phyloP scores from a whole-genome alignment of 2,329 filamentous ascomycete genomes.

The Amauroascus verrucosus region DNA sequence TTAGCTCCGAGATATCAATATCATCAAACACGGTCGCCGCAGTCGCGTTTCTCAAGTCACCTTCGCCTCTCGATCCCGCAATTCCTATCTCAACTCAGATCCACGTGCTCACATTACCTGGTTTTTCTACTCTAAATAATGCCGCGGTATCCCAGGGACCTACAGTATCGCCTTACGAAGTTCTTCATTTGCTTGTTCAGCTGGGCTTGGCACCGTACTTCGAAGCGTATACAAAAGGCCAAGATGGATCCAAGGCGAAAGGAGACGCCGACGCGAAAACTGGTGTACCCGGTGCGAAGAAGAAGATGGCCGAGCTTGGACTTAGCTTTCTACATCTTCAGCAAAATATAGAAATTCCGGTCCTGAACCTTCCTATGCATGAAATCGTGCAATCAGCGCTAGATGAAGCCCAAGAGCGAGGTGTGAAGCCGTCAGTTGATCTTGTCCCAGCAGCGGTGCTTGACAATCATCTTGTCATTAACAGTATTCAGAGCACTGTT shows the following conservation, averaged over 20 bases:
- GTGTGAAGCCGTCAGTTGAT: slow-evolving; percentile 63
- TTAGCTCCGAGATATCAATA: slow-evolving; percentile 67
- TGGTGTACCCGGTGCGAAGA: slow-evolving; percentile 93
- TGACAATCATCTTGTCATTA: slow-evolving; percentile 83
- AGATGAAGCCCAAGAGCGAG: slow-evolving; percentile 60
- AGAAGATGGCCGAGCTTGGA: slow-evolving; percentile 89
- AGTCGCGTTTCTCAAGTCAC: slow-evolving; percentile 82
- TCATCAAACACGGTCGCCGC: slow-evolving; percentile 69
- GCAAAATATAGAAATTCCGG: slow-evolving; percentile 96
- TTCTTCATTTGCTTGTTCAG: slow-evolving; percentile 83
- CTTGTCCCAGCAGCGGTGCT: slow-evolving; percentile 65
- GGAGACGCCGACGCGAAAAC: slow-evolving; percentile 84
- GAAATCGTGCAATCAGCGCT: slow-evolving; percentile 77
- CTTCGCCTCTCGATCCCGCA: slow-evolving; percentile 73
- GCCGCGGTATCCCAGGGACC: slow-evolving; percentile 59
- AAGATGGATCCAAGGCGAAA: slow-evolving; percentile 60
- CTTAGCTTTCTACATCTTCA: slow-evolving; percentile 82
- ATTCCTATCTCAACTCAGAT: slow-evolving; percentile 79
- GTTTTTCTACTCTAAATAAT: slow-evolving; percentile 60
- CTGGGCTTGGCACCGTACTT: slow-evolving; percentile 91
- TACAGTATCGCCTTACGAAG: slow-evolving; percentile 75
- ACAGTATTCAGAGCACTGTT: slow-evolving; percentile 83
- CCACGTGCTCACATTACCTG: slow-evolving; percentile 84
- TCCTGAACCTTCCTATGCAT: slow-evolving; percentile 77
- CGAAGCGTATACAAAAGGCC: slow-evolving; percentile 83